Conservation (phyloP, 2,329 filamentous ascomycete species). For the Pseudocercospora fijiensis region DNA sequence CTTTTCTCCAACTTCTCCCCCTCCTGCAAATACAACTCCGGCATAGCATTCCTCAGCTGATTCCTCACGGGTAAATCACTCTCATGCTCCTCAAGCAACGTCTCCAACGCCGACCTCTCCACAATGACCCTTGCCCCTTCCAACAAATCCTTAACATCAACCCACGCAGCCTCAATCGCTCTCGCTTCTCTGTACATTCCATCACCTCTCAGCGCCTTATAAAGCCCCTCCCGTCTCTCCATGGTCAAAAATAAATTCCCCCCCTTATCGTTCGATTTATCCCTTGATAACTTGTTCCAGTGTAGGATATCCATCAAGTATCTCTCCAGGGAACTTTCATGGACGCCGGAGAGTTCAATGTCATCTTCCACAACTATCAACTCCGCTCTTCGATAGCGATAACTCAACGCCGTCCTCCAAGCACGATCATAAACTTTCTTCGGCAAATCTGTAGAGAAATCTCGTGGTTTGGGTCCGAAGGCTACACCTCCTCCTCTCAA, state of each 20-base stretch:
- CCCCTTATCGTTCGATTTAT: slow-evolving; percentile 62
- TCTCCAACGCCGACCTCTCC: slow-evolving; percentile 75
- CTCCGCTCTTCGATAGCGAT: slow-evolving; percentile 84
- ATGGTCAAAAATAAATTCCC: slow-evolving; percentile 66
- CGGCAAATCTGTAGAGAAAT: slow-evolving; percentile 81
- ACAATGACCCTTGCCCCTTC: slow-evolving; percentile 82
- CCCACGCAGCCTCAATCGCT: slow-evolving; percentile 69
- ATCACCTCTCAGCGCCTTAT: slow-evolving; percentile 58
- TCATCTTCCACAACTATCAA: slow-evolving; percentile 81
- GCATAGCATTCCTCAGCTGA: slow-evolving; percentile 15
- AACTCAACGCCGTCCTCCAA: slow-evolving; percentile 90
- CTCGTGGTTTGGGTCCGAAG: slow-evolving; percentile 86
- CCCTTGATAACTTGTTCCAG: slow-evolving; percentile 66
- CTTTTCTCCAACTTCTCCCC: background rate
- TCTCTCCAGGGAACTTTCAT: slow-evolving; percentile 43
- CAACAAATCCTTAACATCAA: slow-evolving; percentile 93
- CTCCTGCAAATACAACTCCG: slow-evolving; percentile 14
- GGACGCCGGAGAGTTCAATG: slow-evolving; percentile 58
- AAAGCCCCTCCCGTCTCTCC: slow-evolving; percentile 50
- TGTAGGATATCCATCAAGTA: slow-evolving; percentile 68
- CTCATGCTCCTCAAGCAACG: slow-evolving; percentile 71
- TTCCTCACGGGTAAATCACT: slow-evolving; percentile 51
- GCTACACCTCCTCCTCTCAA: slow-evolving; percentile 80
- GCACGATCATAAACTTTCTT: slow-evolving; percentile 93
- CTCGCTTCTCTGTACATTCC: slow-evolving; percentile 64